Evolutionary conservation across 371 early-diverging fungal species (phyloP).

Genomic region (Lichtheimia hyalospora): DNA sequence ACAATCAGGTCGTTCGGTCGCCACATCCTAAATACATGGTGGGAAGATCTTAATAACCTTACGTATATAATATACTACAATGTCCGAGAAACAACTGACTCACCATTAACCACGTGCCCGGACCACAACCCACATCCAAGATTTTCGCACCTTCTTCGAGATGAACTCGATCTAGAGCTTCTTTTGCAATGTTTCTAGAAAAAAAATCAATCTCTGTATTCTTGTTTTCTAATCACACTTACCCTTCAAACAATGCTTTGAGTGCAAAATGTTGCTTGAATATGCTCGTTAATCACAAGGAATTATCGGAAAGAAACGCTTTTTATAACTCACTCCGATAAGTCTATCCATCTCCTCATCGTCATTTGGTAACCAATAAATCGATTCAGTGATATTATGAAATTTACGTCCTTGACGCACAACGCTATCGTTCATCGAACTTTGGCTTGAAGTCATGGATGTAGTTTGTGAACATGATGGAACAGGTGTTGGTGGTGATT

Average conservation of each 20-base stretch:
- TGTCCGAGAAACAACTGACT: neutral
- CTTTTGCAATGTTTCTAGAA: neutral
- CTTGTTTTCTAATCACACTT: neutral
- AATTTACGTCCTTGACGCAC: slow-evolving; percentile 19
- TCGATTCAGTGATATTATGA: slow-evolving; percentile 22
- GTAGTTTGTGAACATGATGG: neutral
- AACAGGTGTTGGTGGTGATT: neutral
- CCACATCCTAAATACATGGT: slow-evolving; percentile 14
- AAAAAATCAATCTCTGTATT: neutral
- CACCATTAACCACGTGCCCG: slow-evolving; percentile 19
- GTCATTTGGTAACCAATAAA: slow-evolving; percentile 47
- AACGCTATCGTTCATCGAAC: slow-evolving; percentile 10
- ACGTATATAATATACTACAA: too few relatives aligned
- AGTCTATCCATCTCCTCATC: slow-evolving; percentile 44
- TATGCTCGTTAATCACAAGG: neutral
- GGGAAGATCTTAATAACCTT: too few relatives aligned
- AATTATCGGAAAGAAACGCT: too few relatives aligned
- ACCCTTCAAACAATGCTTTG: slow-evolving; percentile 23
- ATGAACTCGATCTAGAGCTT: neutral
- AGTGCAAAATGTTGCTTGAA: slow-evolving; percentile 22
- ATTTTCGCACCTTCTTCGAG: slow-evolving; percentile 13
- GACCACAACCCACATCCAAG: slow-evolving; percentile 23
- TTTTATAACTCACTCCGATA: slow-evolving; percentile 29
- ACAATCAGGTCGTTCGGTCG: slow-evolving; percentile 55
- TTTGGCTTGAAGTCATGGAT: slow-evolving; percentile 7